Conservation (phyloP, 192 early-diverging fungal genomes). For the Coemansia umbellata region DNA sequence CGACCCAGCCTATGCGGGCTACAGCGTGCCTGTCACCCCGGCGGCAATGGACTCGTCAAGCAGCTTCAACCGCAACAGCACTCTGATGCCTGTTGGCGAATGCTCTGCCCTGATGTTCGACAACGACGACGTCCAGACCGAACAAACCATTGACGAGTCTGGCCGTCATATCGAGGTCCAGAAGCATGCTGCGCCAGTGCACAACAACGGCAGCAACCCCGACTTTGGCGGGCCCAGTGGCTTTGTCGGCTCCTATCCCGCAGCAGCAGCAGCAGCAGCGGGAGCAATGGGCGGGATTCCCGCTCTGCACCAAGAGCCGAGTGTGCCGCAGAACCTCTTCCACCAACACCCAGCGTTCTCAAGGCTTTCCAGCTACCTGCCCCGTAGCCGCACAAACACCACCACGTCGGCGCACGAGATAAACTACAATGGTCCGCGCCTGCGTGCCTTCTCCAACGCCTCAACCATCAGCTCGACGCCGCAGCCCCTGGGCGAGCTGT, state of each 20-base stretch:
- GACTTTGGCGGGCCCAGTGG: neutral
- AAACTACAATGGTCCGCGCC: slow-evolving; percentile 32
- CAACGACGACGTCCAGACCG: slow-evolving; percentile 13
- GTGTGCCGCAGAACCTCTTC: neutral
- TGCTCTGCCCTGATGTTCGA: slow-evolving; percentile 2
- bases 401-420: slow-evolving; percentile 37
- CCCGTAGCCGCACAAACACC: slow-evolving; percentile 31
- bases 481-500: slow-evolving; percentile 50
- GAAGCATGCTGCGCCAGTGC: slow-evolving; percentile 13
- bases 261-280: slow-evolving; percentile 3
- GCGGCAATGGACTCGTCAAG: neutral
- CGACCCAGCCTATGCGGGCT: slow-evolving; percentile 30
- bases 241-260: neutral
- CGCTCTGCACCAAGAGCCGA: neutral
- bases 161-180: slow-evolving; percentile 34
- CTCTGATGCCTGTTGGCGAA: slow-evolving; percentile 8
- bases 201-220: neutral
- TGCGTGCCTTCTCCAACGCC: slow-evolving; percentile 45
- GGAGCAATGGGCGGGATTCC: neutral
- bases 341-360: slow-evolving; percentile 25
- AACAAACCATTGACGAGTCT: slow-evolving; percentile 22
- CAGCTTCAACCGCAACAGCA: slow-evolving; percentile 1
- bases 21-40: slow-evolving; percentile 3
- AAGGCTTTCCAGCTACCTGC: slow-evolving; percentile 39
- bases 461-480: slow-evolving; percentile 35